Percentiles rank a stretch among this genome's conserved stretches.
Conservation (phyloP, 2,329 filamentous ascomycete species). For the Venturia pyrina region DNA sequence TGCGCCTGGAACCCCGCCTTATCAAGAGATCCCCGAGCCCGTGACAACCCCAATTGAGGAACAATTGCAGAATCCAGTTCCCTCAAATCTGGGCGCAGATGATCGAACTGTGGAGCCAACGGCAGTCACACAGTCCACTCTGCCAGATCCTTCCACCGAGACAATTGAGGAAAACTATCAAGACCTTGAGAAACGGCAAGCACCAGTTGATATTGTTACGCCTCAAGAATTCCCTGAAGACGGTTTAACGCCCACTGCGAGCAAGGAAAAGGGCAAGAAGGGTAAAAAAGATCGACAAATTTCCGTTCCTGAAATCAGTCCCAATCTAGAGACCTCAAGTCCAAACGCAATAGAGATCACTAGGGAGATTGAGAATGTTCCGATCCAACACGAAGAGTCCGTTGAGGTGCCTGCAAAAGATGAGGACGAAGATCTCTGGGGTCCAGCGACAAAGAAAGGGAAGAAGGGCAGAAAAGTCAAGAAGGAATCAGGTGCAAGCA, state of each 20-base stretch:
- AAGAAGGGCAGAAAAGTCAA: conserved; percentile 11
- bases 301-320: neutral
- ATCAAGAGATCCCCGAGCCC: neutral
- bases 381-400: neutral
- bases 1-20: neutral
- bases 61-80: neutral
- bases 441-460: neutral
- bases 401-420: neutral
- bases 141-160: neutral
- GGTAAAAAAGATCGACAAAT: neutral
- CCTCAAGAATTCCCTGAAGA: neutral
- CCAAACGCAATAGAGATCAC: neutral
- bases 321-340: neutral
- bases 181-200: neutral
- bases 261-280: neutral
- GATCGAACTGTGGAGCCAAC: neutral
- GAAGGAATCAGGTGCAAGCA: conserved; percentile 1
- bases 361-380: neutral
- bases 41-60: neutral
- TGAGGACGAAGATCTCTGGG: neutral
- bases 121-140: neutral
- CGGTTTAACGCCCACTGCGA: neutral
- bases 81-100: neutral
- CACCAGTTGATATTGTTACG: neutral
- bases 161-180: neutral